Base-by-base conservation (phyloP, 2,329 filamentous ascomycete genomes). In the Colletotrichum sp. region DNA sequence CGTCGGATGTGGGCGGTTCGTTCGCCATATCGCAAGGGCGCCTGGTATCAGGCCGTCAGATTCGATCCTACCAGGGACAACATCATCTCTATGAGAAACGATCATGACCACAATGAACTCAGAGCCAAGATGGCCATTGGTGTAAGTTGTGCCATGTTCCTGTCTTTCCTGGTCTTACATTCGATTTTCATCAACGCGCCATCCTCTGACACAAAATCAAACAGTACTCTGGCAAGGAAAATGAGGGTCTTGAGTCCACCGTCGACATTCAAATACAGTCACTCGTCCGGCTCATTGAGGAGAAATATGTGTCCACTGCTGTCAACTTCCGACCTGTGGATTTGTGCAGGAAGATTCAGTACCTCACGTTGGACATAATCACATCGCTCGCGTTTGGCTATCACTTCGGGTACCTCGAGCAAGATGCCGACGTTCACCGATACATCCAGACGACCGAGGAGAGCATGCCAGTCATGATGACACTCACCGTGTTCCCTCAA, bases 361-460 rank as follows among this genome's bases (percentile, higher is more conserved):
- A 85, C 81, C 88, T 91, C 70, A 90, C 89, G 1, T 81, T 92
- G 6, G 90, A 92, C 73, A 86, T 90, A 52, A 90, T 92, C 76
- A 89, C 86, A 38, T 85, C 87, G 58, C 79, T 92, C 6, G 88
- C 87, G 0, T 88, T 91, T 59, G 90, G 90, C 13, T 78, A 87
- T 65, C 79, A 85, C 0, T 89, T 90, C 75, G 89, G 89, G 14
- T 88, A 87, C 76, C 78, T 90, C 1, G 84, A 85, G n/a, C 78
- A 83, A 7, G 87, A 91, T 77, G 79, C 82, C 5, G 89, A 91
- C 74, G 83, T 87, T 0, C 87, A 87, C 77, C 85, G 85, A 66
- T 90, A 89, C 78, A 86, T 90, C 66, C 81, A 84, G 64, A 88
- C 86, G 52, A 85, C 87, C 1, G 81, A 83, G 52, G 80, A 83